phyloP scores from a whole-genome alignment of 495 filamentous ascomycete genomes.

The Oleoguttula mirabilis region DNA sequence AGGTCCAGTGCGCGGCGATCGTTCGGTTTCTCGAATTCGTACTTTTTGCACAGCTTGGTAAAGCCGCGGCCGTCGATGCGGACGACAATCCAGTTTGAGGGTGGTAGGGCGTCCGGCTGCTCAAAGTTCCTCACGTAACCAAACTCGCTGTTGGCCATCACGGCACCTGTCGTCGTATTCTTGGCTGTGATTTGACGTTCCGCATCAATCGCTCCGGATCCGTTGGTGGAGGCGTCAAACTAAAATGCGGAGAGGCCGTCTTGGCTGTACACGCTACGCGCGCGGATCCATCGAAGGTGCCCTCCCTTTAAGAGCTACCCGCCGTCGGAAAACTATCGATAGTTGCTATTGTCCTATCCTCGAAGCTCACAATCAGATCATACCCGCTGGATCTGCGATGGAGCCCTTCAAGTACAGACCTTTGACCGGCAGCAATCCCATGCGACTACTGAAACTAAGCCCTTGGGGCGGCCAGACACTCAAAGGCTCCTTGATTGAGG shows the following conservation, averaged over 20 bases:
- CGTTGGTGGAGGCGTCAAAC: no score
- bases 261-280: no score
- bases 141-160: slow-evolving; percentile 44
- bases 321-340: no score
- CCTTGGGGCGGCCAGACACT: background rate
- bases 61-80: slow-evolving; percentile 88
- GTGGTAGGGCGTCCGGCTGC: slow-evolving; percentile 63
- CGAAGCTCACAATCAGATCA: background rate
- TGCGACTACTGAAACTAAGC: background rate
- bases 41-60: slow-evolving; percentile 64
- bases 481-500: background rate
- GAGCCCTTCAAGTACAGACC: background rate
- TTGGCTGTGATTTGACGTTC: no score
- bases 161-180: background rate
- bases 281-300: no score
- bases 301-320: no score
- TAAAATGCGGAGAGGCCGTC: no score
- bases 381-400: background rate
- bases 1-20: slow-evolving; percentile 76
- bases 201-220: no score
- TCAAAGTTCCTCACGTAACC: slow-evolving; percentile 91
- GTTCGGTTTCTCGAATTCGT: slow-evolving; percentile 83
- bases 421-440: background rate
- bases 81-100: slow-evolving; percentile 87
- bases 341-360: no score